Percentiles rank a stretch among this genome's conserved stretches.
Conservation (phyloP, 1,284 basidiomycete species). For the Phellopilus nigrolimitatus region DNA sequence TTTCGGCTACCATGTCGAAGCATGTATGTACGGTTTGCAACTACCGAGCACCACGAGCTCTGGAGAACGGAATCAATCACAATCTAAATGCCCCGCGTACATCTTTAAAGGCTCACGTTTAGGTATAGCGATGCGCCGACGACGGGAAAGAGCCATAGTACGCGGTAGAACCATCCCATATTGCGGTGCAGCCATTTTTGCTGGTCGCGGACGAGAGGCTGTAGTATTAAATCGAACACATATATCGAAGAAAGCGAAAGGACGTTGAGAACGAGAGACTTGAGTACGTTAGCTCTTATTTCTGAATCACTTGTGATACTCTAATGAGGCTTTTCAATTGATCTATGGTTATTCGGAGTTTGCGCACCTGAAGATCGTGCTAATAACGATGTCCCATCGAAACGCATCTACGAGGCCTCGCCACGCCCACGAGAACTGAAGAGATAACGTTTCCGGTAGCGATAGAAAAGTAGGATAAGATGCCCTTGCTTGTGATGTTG, state of each 20-base stretch:
- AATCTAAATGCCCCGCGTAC: too few relatives aligned
- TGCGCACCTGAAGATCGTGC: conserved; percentile 44
- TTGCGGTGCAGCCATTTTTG: conserved; percentile 66
- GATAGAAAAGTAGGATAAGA: conserved; percentile 34
- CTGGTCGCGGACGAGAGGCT: conserved; percentile 59
- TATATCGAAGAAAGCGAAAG: conserved; percentile 68
- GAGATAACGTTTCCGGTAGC: conserved; percentile 48
- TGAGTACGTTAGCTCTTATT: conserved; percentile 65
- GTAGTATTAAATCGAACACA: conserved; percentile 64
- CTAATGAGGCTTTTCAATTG: conserved; percentile 16
- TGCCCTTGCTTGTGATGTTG: conserved; percentile 2
- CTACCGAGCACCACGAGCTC: conserved; percentile 68
- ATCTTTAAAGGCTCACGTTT: conserved; percentile 54
- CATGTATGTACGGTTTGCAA: conserved; percentile 66
- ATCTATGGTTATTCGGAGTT: conserved; percentile 1
- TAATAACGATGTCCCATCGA: conserved; percentile 61
- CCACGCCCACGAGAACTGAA: conserved; percentile 56
- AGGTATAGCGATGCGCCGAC: conserved; percentile 68
- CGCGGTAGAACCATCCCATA: conserved; percentile 68
- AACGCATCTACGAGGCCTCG: conserved; percentile 65
- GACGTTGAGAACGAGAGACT: conserved; percentile 65
- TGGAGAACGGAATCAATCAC: conserved; percentile 29
- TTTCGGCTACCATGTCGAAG: conserved; percentile 58
- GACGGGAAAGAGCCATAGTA: conserved; percentile 72
- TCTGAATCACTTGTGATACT: conserved; percentile 54